Base-by-base conservation (phyloP, 2,329 filamentous ascomycete genomes). In the Rutstroemia sp. region DNA sequence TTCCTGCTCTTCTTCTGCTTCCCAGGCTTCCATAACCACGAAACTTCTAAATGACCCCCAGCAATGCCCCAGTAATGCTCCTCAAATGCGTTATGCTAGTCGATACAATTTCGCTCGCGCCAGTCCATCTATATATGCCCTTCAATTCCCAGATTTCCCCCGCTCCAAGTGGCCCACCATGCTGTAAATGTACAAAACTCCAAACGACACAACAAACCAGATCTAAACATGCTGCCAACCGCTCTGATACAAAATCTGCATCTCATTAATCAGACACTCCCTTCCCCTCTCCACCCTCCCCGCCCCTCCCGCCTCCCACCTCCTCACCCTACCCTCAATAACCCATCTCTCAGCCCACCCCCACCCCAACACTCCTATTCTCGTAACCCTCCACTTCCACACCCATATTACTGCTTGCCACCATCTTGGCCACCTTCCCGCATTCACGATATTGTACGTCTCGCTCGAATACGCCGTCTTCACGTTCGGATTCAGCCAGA, bases 401-500 rank as follows among this genome's bases (percentile, higher is more conserved):
- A 50, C 46, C 14, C 52, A 42, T 7, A 14, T 12, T 5, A 54
- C 23, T 16, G 21, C 34, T 14, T 55, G 37, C 47, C 46, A 50
- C 5, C 7, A 12, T 25, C 38, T 25, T 5, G 59, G 56, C 62
- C 64, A 63, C 12, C 45, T 25, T 19, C 65, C 41, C 8, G 14
- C 37, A 44, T 58, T 66, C 66, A 6, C 54, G 1, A 42, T 18
- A 18, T 74, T 71, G 49, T 79, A 75, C 4, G 79, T 75, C 12
- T 71, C 70, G n/a, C 72, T 67, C 60, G 74, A 80, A 67, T 89
- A 89, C 3, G 77, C 84, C 10, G 88, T 86, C 9, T 84, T 75
- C 9, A 89, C 85, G 14, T 77, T 76, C 1, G 86, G 84, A 67
- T 90, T 90, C 41, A 89, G 66, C 67, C 76, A 89, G 5, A 89